These are phyloP conservation scores for Gorgonomyces haynaldii DNA, from an alignment of 192 early-diverging fungal species.

Conservation along the genomic window DNA sequence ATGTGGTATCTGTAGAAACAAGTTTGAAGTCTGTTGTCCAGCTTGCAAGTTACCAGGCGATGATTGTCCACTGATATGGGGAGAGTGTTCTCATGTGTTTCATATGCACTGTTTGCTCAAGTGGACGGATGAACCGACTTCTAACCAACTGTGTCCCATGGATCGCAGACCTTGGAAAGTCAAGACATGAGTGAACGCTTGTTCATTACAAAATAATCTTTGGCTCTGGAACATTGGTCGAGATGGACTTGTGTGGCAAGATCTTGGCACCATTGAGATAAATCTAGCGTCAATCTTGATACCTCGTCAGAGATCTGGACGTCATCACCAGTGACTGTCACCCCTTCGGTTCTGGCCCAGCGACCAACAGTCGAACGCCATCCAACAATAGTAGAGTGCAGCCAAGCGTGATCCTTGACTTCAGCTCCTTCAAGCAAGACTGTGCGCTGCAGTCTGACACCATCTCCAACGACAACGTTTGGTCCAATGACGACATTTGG, in stretches of 20 bases:
- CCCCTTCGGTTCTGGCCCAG: slow-evolving; percentile 90
- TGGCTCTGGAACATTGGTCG: slow-evolving; percentile 17
- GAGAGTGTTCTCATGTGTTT: neutral
- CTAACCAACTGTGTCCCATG: slow-evolving; percentile 6
- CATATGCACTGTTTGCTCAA: slow-evolving; percentile 5
- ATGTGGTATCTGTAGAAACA: neutral
- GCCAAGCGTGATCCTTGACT: slow-evolving; percentile 85
- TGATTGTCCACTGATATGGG: slow-evolving; percentile 1
- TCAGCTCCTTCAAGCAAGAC: slow-evolving; percentile 76
- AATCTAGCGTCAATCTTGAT: too few species aligned
- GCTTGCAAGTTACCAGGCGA: slow-evolving; percentile 3
- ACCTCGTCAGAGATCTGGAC: slow-evolving; percentile 85
- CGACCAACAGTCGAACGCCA: slow-evolving; percentile 92
- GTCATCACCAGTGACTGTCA: slow-evolving; percentile 93
- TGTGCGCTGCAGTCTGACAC: slow-evolving; percentile 80
- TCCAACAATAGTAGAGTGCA: slow-evolving; percentile 82
- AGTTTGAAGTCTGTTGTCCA: neutral
- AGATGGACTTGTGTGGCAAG: slow-evolving; percentile 40
- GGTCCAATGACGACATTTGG: slow-evolving; percentile 96
- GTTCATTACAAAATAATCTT: slow-evolving; percentile 29
- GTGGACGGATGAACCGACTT: neutral
- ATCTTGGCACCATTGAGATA: slow-evolving; percentile 35
- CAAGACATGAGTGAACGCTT: too few species aligned
- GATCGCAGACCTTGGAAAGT: slow-evolving; percentile 4
- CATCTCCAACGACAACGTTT: slow-evolving; percentile 80